Conservation (phyloP, 148 eudicot genomes). For the Heliamphora exappendiculata region DNA sequence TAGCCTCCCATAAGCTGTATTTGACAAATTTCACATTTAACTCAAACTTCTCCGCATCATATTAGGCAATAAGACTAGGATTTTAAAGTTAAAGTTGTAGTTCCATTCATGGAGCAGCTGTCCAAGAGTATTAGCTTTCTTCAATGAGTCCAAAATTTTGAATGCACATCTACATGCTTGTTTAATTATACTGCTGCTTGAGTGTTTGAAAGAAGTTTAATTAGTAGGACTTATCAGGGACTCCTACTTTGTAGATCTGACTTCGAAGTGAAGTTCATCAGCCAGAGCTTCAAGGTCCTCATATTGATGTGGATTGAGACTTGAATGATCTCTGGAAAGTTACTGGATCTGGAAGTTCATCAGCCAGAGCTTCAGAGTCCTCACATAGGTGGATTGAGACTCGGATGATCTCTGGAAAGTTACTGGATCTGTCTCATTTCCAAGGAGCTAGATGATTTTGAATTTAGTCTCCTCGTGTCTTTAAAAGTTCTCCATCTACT, state of each 20-base stretch:
- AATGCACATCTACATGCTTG: not conserved
- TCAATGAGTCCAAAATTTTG: not conserved
- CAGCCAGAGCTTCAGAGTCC: not conserved
- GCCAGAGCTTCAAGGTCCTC: not conserved
- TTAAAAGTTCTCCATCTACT: too few species aligned
- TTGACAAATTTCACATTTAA: not conserved
- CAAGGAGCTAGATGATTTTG: not conserved
- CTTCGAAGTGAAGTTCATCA: not conserved
- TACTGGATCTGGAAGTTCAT: not conserved
- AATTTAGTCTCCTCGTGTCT: not conserved
- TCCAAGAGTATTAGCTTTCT: not conserved
- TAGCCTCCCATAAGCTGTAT: not conserved
- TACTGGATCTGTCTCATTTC: not conserved
- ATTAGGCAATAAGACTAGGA: not conserved
- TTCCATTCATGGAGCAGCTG: not conserved
- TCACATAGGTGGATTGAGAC: not conserved
- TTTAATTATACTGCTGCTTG: not conserved
- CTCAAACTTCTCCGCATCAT: not conserved
- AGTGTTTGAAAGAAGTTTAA: not conserved
- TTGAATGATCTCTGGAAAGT: not conserved
- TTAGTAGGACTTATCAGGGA: not conserved
- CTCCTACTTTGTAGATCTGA: not conserved
- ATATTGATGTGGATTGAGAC: not conserved
- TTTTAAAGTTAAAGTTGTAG: not conserved
- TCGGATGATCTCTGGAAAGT: not conserved